Base-by-base conservation (phyloP, 148 eudicot species). In the Chenopodium album region DNA sequence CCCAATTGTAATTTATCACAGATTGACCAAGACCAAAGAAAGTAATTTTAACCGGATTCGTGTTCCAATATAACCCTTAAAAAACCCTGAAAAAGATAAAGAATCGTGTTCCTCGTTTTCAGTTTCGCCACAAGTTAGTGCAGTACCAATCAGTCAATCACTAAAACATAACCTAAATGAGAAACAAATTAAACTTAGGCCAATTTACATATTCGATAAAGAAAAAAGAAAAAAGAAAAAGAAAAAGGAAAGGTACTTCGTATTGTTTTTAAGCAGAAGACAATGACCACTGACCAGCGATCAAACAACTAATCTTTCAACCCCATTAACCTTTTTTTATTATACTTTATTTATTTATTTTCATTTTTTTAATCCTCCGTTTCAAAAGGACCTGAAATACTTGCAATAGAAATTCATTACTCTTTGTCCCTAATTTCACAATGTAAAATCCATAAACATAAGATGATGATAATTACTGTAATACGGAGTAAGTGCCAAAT, bases 241-340 rank as follows among this genome's bases (percentile, higher is more conserved):
- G 16, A 1, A 62, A 11, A 12, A 63, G 12, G 5, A 4, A 77
- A 77, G 64, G 54, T 26, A 50, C 26, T 26, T 0, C 26, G 37
- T 34, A 34, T 22, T 2, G 6, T 32, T 41, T 46, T 44, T 50
- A 11, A 29, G 44, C 41, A 47, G 23, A 78, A 13, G 31, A 68
- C 41, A 68, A 28, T 68, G 44, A 68, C 71, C 19, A 68, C 71
- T 68, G 72, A 78, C 80, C 73, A 78, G 80, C 80, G 63, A 78
- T 52, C 80, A 78, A 65, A 66, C 80, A 78, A 62, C 73, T 66
- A 26, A 78, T 65, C 59, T 11, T 48, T 26, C 9, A 59, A 56
- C 17, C 17, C 62, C 44, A 28, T 59, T 77, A 46, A 8, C 62
- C 5, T 46, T 81, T n/a, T 68, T 22, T 77, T 26, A 23, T 62